Conservation (phyloP, 2,329 filamentous ascomycete genomes). For the Orbilia quercus region DNA sequence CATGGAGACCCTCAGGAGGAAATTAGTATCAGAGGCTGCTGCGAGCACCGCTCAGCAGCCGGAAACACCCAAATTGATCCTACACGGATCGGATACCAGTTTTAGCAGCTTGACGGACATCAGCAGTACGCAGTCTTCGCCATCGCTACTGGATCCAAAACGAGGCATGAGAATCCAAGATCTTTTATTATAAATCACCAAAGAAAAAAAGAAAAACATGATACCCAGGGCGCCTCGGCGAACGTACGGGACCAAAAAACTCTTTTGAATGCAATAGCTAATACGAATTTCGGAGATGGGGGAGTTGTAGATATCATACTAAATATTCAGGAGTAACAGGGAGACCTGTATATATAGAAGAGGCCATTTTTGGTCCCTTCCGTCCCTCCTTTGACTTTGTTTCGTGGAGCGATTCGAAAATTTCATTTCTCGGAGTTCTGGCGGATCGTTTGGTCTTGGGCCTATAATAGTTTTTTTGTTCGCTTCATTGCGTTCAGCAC, state of each 20-base stretch:
- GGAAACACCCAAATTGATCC: constrained; percentile 29
- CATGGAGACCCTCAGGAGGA: constrained; percentile 45
- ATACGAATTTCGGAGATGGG: not conserved
- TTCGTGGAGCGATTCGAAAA: not conserved
- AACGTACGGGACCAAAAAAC: not conserved
- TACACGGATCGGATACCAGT: constrained; percentile 52
- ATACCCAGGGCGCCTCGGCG: not conserved
- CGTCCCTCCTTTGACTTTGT: not conserved
- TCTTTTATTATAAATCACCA: constrained; percentile 30
- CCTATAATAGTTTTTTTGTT: not conserved
- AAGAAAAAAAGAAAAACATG: no score
- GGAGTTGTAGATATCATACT: not conserved
- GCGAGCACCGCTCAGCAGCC: constrained; percentile 3
- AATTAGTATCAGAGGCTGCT: constrained; percentile 9
- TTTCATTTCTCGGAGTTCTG: constrained; percentile 17
- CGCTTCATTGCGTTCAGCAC: not conserved
- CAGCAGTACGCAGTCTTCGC: constrained; percentile 23
- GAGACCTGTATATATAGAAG: not conserved
- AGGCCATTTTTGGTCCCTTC: not conserved
- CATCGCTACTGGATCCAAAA: constrained; percentile 30
- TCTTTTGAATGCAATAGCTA: not conserved
- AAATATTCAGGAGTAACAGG: not conserved
- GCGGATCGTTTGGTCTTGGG: not conserved
- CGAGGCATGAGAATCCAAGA: constrained; percentile 46
- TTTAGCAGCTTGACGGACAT: constrained; percentile 47